These are phyloP conservation scores for Fusarium dimerum DNA, from an alignment of 2,329 filamentous ascomycete species.

Conservation along the genomic window DNA sequence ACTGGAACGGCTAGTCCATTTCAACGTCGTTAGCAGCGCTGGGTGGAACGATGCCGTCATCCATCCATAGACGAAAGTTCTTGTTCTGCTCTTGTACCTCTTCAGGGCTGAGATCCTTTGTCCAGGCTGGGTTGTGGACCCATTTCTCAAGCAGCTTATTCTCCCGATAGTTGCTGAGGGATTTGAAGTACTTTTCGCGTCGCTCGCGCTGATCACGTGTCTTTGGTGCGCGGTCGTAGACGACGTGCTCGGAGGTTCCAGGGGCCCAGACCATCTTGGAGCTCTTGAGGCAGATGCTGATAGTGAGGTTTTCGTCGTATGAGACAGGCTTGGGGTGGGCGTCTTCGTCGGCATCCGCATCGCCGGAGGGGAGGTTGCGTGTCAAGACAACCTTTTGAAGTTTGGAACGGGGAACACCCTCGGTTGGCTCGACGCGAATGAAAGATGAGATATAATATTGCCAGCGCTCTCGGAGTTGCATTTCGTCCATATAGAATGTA, in stretches of 20 bases:
- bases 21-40: constrained; percentile 35
- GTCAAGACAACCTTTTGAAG: constrained; percentile 70
- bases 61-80: constrained; percentile 56
- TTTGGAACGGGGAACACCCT: constrained; percentile 67
- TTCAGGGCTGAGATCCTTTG: constrained; percentile 77
- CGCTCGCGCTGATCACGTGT: constrained; percentile 63
- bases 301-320: constrained; percentile 67
- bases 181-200: constrained; percentile 53
- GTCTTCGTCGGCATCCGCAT: constrained; percentile 65
- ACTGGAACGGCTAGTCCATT: constrained; percentile 29
- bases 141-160: constrained; percentile 75
- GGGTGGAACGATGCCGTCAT: constrained; percentile 47
- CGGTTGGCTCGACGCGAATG: constrained; percentile 84
- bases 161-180: constrained; percentile 62
- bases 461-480: constrained; percentile 82
- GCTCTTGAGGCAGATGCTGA: constrained; percentile 75
- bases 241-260: constrained; percentile 68
- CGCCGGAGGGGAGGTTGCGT: constrained; percentile 66
- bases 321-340: constrained; percentile 61
- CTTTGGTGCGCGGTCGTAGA: constrained; percentile 70
- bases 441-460: constrained; percentile 95
- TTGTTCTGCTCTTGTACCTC: constrained; percentile 75
- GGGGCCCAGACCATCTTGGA: constrained; percentile 79
- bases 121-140: constrained; percentile 77
- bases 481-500: constrained; percentile 85